Evolutionary conservation across 2,329 filamentous ascomycete species (phyloP), one percentile per base, ranked within the genome.

Genomic region (Pseudocercospora pini-densiflorae): DNA sequence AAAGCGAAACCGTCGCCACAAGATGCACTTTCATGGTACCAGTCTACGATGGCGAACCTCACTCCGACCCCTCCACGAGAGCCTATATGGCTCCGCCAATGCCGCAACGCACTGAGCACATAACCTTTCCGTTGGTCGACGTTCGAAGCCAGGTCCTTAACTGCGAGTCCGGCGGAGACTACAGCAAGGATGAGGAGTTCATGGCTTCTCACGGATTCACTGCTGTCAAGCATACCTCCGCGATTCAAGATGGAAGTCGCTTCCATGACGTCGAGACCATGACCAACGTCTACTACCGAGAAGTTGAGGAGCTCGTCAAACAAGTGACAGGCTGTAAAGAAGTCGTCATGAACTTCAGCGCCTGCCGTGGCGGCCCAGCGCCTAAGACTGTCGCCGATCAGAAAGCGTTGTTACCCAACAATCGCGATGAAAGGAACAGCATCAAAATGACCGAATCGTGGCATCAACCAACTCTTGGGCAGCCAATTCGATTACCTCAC

Each of bases 401-500:
- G 14, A 45, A 24, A 36, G 51, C 31, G 4, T 45, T 29, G 10
- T 31, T 31, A 47, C 19, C 16, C 14, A 33, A 12, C 21, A 47
- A 47, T 5, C 29, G 29, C 33, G 24, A 55, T 2, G 45, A 57
- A 27, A 8, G n/a, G 19, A 21, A 57, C 29, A 27, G 27, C 27
- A 27, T 27, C 27, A 27, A 27, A 27, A 63, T 47, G 51, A 63
- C 40, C 23, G 27, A 40, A 31, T 45, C 14, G 5, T 45, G 24
- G 21, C 43, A 59, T 21, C 31, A 29, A 5, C 61, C 61, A 1
- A 24, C 31, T n/a, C 10, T 24, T 3, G 16, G 29, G n/a, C 61
- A 60, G 45, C 61, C 62, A 8, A 53, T 64, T 40, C 55, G 55
- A 19, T 9, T 64, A 29, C 55, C 62, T 12, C 62, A 59, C 24